These are phyloP conservation scores for Calonectria hongkongensis DNA, from an alignment of 2,329 filamentous ascomycete genomes.

Conservation along the genomic window DNA sequence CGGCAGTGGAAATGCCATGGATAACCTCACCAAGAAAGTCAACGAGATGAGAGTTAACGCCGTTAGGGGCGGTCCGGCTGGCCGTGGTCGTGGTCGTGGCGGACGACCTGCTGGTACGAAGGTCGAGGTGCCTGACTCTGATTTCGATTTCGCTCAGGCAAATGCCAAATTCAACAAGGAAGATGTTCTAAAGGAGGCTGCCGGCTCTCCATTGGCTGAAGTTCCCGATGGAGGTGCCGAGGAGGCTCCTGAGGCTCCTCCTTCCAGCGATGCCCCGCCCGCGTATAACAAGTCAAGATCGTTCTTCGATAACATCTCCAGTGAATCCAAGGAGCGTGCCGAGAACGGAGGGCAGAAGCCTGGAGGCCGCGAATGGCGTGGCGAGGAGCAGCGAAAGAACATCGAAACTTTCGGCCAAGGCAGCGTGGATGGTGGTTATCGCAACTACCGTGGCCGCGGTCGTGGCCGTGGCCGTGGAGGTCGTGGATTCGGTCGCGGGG, in stretches of 20 bases:
- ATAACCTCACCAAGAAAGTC: slow-evolving; percentile 84
- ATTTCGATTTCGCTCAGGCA: slow-evolving; percentile 88
- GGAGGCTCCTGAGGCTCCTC: slow-evolving; percentile 62
- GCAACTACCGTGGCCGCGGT: slow-evolving; percentile 86
- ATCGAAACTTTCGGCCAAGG: slow-evolving; percentile 98
- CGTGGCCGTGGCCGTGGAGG: slow-evolving; percentile 79
- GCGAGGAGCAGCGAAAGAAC: slow-evolving; percentile 95
- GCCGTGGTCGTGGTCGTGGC: slow-evolving; percentile 71
- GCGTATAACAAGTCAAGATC: slow-evolving; percentile 91
- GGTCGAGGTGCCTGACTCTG: slow-evolving; percentile 91
- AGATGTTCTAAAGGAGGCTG: slow-evolving; percentile 87
- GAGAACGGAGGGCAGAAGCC: slow-evolving; percentile 80
- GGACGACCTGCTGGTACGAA: slow-evolving; percentile 72
- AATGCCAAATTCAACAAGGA: slow-evolving; percentile 70
- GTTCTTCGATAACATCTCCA: slow-evolving; percentile 99
- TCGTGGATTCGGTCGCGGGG: slow-evolving; percentile 62
- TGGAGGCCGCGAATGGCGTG: slow-evolving; percentile 91
- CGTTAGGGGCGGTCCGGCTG: slow-evolving; percentile 67
- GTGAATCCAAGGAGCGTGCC: slow-evolving; percentile 91
- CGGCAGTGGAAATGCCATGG: slow-evolving; percentile 72
- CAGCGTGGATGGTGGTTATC: slow-evolving; percentile 88
- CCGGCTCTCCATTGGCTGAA: slow-evolving; percentile 80
- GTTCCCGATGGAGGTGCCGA: slow-evolving; percentile 63
- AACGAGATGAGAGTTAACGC: slow-evolving; percentile 85
- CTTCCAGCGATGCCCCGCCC: slow-evolving; percentile 66